These are phyloP conservation scores for Erodium trifolium DNA, from an alignment of 441 rosid genomes.

Conservation along the genomic window DNA sequence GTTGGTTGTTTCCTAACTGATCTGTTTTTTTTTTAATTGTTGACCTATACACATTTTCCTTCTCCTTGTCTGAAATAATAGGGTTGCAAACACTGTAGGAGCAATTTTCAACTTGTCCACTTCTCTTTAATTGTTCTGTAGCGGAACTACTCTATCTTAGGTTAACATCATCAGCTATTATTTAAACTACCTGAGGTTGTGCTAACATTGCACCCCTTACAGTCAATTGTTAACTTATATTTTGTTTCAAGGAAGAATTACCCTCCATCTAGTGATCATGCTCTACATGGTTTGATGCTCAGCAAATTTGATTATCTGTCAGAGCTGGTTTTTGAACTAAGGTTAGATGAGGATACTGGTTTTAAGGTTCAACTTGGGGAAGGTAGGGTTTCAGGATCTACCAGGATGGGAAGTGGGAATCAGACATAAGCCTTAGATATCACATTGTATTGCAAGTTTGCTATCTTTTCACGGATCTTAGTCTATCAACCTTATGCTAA, in stretches of 20 bases:
- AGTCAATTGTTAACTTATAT: not conserved
- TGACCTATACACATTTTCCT: not conserved
- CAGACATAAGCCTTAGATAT: not conserved
- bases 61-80: not conserved
- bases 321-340: not conserved
- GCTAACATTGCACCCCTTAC: not conserved
- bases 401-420: not conserved
- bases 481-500: not conserved
- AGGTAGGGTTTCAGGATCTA: not conserved
- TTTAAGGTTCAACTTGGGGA: not conserved
- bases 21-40: not conserved
- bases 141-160: not conserved
- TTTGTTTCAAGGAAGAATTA: not conserved
- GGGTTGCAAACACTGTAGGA: not conserved
- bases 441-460: not conserved
- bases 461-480: not conserved
- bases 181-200: not conserved
- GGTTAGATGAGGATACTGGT: constrained; percentile 1
- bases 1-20: not conserved
- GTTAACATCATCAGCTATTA: not conserved
- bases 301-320: not conserved
- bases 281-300: not conserved
- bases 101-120: not conserved
- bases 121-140: constrained; percentile 1
- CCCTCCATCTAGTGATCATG: not conserved